These are phyloP conservation scores for Peltaster fructicola DNA, from an alignment of 2,329 filamentous ascomycete genomes.

Conservation along the genomic window DNA sequence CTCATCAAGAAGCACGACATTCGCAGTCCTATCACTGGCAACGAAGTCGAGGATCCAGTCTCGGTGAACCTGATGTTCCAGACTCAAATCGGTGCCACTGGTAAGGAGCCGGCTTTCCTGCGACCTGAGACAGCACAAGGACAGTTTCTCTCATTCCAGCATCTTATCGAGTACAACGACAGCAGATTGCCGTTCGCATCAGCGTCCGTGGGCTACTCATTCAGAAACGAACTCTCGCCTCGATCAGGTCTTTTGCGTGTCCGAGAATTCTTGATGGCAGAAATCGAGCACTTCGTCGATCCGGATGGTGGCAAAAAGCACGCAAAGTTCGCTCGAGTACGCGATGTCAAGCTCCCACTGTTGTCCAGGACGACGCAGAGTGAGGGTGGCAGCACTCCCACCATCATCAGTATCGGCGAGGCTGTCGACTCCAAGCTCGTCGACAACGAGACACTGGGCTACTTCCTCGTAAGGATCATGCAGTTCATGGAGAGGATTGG, in stretches of 20 bases:
- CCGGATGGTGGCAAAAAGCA: slow-evolving; percentile 92
- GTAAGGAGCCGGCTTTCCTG: slow-evolving; percentile 69
- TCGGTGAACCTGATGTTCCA: slow-evolving; percentile 99
- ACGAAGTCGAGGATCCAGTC: slow-evolving; percentile 61
- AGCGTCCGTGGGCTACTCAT: slow-evolving; percentile 92
- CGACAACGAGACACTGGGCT: slow-evolving; percentile 94
- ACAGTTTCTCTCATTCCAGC: slow-evolving; percentile 93
- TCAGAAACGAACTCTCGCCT: slow-evolving; percentile 95
- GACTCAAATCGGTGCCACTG: slow-evolving; percentile 82
- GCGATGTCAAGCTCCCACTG: slow-evolving; percentile 65
- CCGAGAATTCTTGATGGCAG: slow-evolving; percentile 95
- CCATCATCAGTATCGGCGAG: slow-evolving; percentile 62
- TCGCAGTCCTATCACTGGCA: slow-evolving; percentile 66
- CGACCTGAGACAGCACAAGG: slow-evolving; percentile 94
- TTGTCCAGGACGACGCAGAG: slow-evolving; percentile 75
- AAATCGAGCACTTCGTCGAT: slow-evolving; percentile 97
- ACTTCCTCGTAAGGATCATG: slow-evolving; percentile 89
- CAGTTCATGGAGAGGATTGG: slow-evolving; percentile 80
- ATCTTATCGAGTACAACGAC: slow-evolving; percentile 92
- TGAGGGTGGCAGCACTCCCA: slow-evolving; percentile 61
- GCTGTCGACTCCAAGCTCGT: slow-evolving; percentile 70
- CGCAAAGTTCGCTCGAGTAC: slow-evolving; percentile 67
- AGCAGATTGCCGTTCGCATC: slow-evolving; percentile 92
- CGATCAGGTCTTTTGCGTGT: slow-evolving; percentile 81
- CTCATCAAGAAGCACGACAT: slow-evolving; percentile 87